Percentiles rank a stretch among this genome's conserved stretches.
phyloP scores from a whole-genome alignment of 176 grass and related monocot species.

The Rhynchospora breviuscula region DNA sequence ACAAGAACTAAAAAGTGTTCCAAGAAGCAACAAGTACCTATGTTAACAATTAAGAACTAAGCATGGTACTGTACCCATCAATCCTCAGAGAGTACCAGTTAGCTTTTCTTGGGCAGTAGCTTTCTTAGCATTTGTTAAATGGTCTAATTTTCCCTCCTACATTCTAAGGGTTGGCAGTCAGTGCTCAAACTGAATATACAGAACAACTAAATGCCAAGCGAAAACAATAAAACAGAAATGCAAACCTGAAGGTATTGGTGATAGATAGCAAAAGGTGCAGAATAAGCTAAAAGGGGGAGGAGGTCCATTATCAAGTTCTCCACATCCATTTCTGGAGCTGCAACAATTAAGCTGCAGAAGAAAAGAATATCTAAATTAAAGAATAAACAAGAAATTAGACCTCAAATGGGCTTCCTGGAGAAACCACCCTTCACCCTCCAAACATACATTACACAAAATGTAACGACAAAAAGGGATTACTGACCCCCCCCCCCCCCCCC shows the following conservation, averaged over 20 bases:
- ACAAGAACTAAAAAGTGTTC: background rate
- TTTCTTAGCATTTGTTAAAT: background rate
- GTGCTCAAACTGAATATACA: background rate
- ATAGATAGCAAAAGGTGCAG: slow-evolving; percentile 88
- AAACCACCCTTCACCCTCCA: background rate
- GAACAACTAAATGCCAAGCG: background rate
- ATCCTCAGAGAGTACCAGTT: background rate
- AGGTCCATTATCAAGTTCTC: slow-evolving; percentile 60
- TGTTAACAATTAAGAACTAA: background rate
- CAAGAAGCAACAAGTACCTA: background rate
- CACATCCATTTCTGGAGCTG: slow-evolving; percentile 65
- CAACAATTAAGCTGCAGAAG: slow-evolving; percentile 80
- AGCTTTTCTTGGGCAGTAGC: background rate
- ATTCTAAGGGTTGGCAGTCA: background rate
- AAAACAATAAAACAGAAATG: background rate
- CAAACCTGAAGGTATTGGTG: slow-evolving; percentile 86
- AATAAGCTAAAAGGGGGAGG: slow-evolving; percentile 78
- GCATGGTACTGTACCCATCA: background rate
- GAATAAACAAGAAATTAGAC: slow-evolving; percentile 6
- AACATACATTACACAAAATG: background rate
- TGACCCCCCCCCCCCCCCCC: too few relatives aligned
- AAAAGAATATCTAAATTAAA: slow-evolving; percentile 10
- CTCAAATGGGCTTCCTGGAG: background rate
- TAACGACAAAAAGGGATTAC: background rate
- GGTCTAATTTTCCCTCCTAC: background rate